A percentile compares a stretch with the other conserved stretches of the same genome.
Evolutionary conservation across 805 yeast genomes (phyloP).

Genomic region (Kodamaea fukazawae): DNA sequence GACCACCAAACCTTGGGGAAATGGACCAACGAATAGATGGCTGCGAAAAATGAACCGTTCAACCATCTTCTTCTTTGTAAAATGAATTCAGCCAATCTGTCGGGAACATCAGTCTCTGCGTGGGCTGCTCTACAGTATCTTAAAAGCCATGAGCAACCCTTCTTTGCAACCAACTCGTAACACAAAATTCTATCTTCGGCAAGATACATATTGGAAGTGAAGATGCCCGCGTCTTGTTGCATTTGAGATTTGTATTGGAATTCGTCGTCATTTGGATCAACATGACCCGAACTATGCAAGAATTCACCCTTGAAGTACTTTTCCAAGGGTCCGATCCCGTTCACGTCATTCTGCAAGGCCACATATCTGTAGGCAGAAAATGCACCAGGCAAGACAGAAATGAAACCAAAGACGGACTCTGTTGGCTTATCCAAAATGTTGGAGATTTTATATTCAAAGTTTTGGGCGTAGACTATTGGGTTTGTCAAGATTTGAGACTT

Average conservation of each 20-base stretch:
- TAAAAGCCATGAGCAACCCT: conserved; percentile 56
- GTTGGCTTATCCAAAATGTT: conserved; percentile 66
- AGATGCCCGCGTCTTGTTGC: conserved; percentile 50
- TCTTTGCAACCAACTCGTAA: conserved; percentile 61
- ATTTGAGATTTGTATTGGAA: conserved; percentile 35
- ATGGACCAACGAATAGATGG: conserved; percentile 53
- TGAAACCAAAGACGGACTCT: conserved; percentile 63
- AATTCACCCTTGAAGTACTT: conserved; percentile 67
- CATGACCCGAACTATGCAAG: conserved; percentile 54
- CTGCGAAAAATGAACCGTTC: conserved; percentile 69
- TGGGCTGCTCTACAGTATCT: conserved; percentile 60
- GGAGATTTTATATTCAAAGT: conserved; percentile 65
- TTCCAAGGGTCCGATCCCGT: conserved; percentile 57
- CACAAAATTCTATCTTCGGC: conserved; percentile 71
- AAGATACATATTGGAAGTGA: conserved; percentile 65
- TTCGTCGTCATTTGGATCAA: conserved; percentile 57
- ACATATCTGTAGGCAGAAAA: conserved; percentile 61
- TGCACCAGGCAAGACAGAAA: conserved; percentile 67
- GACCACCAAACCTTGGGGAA: conserved; percentile 56
- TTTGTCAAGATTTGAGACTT: conserved; percentile 48
- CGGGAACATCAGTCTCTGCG: conserved; percentile 72
- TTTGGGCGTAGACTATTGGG: conserved; percentile 64
- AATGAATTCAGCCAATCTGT: conserved; percentile 57
- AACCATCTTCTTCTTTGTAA: conserved; percentile 68
- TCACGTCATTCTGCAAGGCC: conserved; percentile 55